phyloP scores from a whole-genome alignment of 2,329 filamentous ascomycete genomes.

The Phaeophleospora eucalypticola region DNA sequence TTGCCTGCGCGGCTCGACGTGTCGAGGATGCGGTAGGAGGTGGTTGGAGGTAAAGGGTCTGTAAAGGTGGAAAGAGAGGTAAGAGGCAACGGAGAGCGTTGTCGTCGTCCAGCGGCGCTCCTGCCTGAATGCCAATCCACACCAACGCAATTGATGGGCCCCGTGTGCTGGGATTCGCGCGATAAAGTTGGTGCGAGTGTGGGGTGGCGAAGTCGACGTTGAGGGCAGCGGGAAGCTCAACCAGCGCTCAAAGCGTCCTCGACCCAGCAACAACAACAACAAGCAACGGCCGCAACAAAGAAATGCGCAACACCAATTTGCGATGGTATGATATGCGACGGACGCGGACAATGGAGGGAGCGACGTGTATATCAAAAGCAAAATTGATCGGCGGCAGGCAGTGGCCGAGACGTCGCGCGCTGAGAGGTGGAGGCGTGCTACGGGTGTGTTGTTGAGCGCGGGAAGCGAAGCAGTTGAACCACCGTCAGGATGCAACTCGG shows the following conservation, averaged over 20 bases:
- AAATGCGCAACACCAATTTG: too few species aligned
- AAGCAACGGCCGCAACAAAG: background rate
- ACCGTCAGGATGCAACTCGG: background rate
- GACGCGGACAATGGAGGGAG: background rate
- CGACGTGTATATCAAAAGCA: background rate
- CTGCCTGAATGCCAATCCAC: too few species aligned
- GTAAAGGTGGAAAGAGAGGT: background rate
- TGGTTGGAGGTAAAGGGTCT: background rate
- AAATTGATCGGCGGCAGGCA: background rate
- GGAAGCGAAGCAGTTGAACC: background rate
- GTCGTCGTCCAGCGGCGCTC: too few species aligned
- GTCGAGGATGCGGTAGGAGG: constrained; percentile 3
- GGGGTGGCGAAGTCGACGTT: background rate
- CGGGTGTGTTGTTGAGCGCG: too few species aligned
- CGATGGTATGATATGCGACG: background rate
- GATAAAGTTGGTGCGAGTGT: too few species aligned
- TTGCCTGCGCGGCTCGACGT: too few species aligned
- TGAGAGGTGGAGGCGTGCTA: background rate
- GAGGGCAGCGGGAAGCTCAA: background rate
- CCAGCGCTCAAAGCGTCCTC: background rate
- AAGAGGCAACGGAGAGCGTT: background rate
- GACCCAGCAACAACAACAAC: too few species aligned
- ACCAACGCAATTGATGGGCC: too few species aligned
- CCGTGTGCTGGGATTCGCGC: too few species aligned
- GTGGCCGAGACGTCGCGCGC: background rate